phyloP scores from a whole-genome alignment of 2,329 filamentous ascomycete genomes.

The Epichloe sylvatica region DNA sequence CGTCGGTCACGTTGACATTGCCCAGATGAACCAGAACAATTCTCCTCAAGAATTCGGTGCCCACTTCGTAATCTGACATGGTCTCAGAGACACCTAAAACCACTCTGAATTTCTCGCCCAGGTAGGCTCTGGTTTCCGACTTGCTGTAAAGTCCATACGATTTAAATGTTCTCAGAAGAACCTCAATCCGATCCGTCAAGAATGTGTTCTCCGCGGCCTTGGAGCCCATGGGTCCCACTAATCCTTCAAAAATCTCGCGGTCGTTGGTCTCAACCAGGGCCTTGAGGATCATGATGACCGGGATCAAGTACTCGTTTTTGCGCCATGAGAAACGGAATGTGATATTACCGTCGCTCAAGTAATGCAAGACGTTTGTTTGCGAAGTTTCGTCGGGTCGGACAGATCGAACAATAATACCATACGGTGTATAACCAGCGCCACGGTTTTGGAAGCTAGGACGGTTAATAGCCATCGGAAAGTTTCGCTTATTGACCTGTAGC shows the following conservation, averaged over 20 bases:
- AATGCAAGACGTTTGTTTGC: constrained; percentile 93
- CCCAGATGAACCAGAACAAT: constrained; percentile 88
- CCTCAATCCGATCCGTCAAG: constrained; percentile 84
- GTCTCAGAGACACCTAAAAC: constrained; percentile 74
- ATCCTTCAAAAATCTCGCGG: constrained; percentile 85
- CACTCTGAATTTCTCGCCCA: constrained; percentile 82
- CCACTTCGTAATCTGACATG: constrained; percentile 76
- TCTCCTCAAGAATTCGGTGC: constrained; percentile 78
- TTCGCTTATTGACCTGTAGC: constrained; percentile 77
- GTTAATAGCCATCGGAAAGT: constrained; percentile 89
- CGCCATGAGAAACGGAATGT: constrained; percentile 97
- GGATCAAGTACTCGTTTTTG: constrained; percentile 93
- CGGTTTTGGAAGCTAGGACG: constrained; percentile 81
- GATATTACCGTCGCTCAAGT: constrained; percentile 87
- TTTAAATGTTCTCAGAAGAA: constrained; percentile 87
- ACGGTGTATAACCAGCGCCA: constrained; percentile 76
- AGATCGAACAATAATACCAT: constrained; percentile 79
- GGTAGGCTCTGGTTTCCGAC: constrained; percentile 67
- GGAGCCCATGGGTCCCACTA: constrained; percentile 65
- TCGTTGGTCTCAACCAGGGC: constrained; percentile 93
- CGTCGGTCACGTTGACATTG: constrained; percentile 67
- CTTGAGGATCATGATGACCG: constrained; percentile 93
- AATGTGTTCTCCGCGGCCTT: constrained; percentile 79
- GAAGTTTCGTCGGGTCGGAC: constrained; percentile 96
- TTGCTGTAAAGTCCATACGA: constrained; percentile 72